Base-by-base conservation (phyloP, 164 flowering plant species). In the Magnolia officinalis region DNA sequence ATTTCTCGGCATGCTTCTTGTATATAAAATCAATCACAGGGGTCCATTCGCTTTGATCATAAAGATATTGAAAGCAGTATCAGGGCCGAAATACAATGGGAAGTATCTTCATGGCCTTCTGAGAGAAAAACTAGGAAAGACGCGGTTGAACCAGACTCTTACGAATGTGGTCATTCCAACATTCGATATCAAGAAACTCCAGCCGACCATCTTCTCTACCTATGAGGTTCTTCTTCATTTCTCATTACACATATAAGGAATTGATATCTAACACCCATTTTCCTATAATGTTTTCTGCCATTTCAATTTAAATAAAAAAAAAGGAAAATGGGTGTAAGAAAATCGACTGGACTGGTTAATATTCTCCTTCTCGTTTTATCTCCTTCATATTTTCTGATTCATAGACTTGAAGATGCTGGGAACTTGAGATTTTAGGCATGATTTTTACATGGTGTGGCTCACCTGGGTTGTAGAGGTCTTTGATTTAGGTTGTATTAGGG, bases 61-160 rank as follows among this genome's bases (percentile, higher is more conserved):
- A 50, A 21, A 50, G 31, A 0, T 74, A 6, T 1, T 81, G 21
- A 79, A 77, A 68, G 71, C 63, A 2, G 13, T 81, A 8, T 4
- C 5, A 1, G 82, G 89, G 8, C 87, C 91, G 2, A 84, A 78
- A 59, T 87, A 86, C 58, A 72, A 86, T 50, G 90, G 91, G 8
- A 77, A 84, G 61, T 85, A 87, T 70, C 85, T 86, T 50, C 86
- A 74, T 19, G 6, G 9, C 0, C 75, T 81, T 6, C 3, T 77
- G 2, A 29, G 23, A 59, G 70, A 72, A 2, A 68, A 51, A 24
- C 55, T 87, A 9, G 82, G 82, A 9, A 74, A 78, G 2, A 78
- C 79, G 45, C 18, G 75, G 45, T 45, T 82, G 21, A 23, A 51
- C 63, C 77, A 79, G 8, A 79, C 81, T 1, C 31, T 82, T 61